Base-by-base conservation (phyloP, 2,329 filamentous ascomycete species). In the Hymenoscyphus scutula region DNA sequence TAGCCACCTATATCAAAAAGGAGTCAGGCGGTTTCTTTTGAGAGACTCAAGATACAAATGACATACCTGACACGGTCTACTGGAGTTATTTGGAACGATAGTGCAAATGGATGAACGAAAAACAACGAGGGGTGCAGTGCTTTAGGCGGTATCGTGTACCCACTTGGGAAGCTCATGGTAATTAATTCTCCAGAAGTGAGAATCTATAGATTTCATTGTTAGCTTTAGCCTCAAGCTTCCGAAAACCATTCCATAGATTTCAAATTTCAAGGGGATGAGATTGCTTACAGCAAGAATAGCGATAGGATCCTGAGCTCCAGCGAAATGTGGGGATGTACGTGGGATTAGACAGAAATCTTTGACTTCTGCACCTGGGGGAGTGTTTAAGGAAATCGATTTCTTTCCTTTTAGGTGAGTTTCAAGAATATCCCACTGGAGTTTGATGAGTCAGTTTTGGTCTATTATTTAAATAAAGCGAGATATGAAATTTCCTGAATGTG, bases 141-240 rank as follows among this genome's bases (percentile, higher is more conserved):
- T 97, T 3, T 97, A 1, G 95, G 92, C 30, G 88, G 90, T 61
- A 98, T 96, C 0, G 92, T 89, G 75, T 93, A 90, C 30, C 95
- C 95, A 56, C 89, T 95, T 0, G 95, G 95, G 73, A 98, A 98
- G 70, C 89, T 96, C 74, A 98, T 79, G 0, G 94, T 96, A 58
- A 96, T 82, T 30, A 98, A 77, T 76, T 98, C 94, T 25, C 95
- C 95, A 1, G 92, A 97, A 0, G 89, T 87, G 3, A 98, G 80
- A 6, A 96, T 79, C 2, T 51, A 13, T 51, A 23, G 10, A 51
- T 25, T 5, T 15, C 19, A 11, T 5, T 25, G 45, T 51, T 51
- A 51, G 45, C n/a, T 51, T 25, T 25, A 25, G 45, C 13, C 10
- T 13, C 8, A 23, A 7, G 7, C 11, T 25, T 23, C 19, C 13